Evolutionary conservation across 805 yeast species (phyloP), one percentile per base, ranked within the genome.

Genomic region (Cyberlindnera saturnus): DNA sequence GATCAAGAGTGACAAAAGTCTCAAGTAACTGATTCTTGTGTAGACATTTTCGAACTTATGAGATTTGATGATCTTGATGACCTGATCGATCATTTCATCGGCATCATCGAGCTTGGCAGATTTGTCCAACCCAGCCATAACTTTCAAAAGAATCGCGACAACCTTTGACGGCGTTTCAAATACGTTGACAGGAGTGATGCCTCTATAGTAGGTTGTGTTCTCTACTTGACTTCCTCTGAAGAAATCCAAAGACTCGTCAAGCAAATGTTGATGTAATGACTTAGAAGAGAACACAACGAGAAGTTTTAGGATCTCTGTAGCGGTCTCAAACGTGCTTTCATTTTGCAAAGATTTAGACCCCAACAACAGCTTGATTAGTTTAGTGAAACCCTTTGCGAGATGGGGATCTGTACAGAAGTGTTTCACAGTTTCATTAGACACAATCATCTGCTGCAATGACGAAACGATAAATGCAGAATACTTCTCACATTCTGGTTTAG

Each of bases 61-160:
- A 6, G 28, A 15, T 15, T 40, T 38, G 45, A 57, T 19, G 23
- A 30, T 4, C 52, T 38, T 5, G 52, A 40, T n/a, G 40, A 44
- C 13, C 11, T 20, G 31, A 7, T 32, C 41, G 11, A 59, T 37
- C 10, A 46, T 45, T 3, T 35, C 48, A 3, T 56, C 42, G 7
- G 39, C 52, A 2, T 53, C 40, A 1, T 61, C 60, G 14, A 70
- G 51, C 3, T 43, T 44, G 1, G 53, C 55, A 0, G 65, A 43
- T 49, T 73, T 77, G 52, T 79, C 84, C 15, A 81, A 55, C 16
- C 74, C 76, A 4, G 82, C 70, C 9, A 82, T 39, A 1, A 81
- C 52, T 47, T 75, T 77, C 32, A 65, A 66, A 47, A 71, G 65
- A n/a, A 61, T 32, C 54, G 28, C 61, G 17, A 77, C 63, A 15